Percentiles rank a stretch among this genome's conserved stretches.
Evolutionary conservation across 192 early-diverging fungal species (phyloP).

Genomic region (Lunasporangiospora selenospora): DNA sequence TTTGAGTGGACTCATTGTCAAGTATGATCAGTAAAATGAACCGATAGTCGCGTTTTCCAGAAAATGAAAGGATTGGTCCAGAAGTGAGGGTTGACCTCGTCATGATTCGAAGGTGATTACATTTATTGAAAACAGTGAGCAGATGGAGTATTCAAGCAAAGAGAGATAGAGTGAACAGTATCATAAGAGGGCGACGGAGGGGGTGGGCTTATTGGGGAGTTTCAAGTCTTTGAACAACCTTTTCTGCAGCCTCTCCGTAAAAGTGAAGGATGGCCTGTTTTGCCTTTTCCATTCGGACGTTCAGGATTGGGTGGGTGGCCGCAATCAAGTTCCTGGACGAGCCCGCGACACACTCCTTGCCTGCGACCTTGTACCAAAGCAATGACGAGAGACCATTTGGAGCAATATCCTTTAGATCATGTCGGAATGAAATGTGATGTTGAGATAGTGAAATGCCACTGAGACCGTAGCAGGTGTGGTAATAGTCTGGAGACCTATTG

Average conservation of each 20-base stretch:
- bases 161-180: too few relatives aligned
- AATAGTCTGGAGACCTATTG: slow-evolving; percentile 76
- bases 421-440: slow-evolving; percentile 62
- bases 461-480: slow-evolving; percentile 95
- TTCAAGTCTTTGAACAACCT: too few relatives aligned
- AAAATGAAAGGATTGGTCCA: too few relatives aligned
- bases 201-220: too few relatives aligned
- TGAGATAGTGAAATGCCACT: slow-evolving; percentile 87
- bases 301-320: slow-evolving; percentile 78
- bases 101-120: too few relatives aligned
- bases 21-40: too few relatives aligned
- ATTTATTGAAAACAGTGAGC: too few relatives aligned
- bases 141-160: too few relatives aligned
- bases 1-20: too few relatives aligned
- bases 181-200: too few relatives aligned
- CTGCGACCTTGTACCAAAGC: slow-evolving; percentile 43
- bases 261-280: slow-evolving; percentile 55
- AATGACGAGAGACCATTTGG: slow-evolving; percentile 48
- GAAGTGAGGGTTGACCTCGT: too few relatives aligned
- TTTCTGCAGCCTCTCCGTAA: slow-evolving; percentile 43
- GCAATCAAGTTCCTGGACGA: slow-evolving; percentile 59
- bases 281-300: slow-evolving; percentile 61
- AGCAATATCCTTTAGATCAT: slow-evolving; percentile 28
- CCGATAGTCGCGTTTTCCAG: too few relatives aligned
- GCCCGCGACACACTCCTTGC: slow-evolving; percentile 51